These are phyloP conservation scores for Friedmanniomyces simplex DNA, from an alignment of 495 filamentous ascomycete species.

Conservation along the genomic window DNA sequence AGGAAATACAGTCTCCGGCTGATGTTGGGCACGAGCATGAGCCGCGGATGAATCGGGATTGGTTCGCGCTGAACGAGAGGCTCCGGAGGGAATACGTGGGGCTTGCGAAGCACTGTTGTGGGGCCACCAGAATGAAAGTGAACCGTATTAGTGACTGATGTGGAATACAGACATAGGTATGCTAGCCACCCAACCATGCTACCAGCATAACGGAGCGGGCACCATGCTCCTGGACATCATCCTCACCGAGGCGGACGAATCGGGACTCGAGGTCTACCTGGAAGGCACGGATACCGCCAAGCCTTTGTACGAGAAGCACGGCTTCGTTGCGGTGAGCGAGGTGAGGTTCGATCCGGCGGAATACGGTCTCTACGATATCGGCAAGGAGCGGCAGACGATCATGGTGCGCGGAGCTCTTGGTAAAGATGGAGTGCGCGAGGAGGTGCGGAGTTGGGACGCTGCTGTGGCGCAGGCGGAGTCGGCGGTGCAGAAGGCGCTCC, in stretches of 20 bases:
- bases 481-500: background rate
- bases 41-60: slow-evolving; percentile 17
- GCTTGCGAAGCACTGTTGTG: slow-evolving; percentile 14
- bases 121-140: background rate
- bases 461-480: slow-evolving; percentile 3
- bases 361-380: slow-evolving; percentile 12
- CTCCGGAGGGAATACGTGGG: slow-evolving; percentile 12
- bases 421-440: background rate
- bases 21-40: slow-evolving; percentile 16
- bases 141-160: background rate
- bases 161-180: slow-evolving; percentile 13
- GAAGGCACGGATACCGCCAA: slow-evolving; percentile 22
- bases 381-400: slow-evolving; percentile 13
- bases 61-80: slow-evolving; percentile 19
- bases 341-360: slow-evolving; percentile 12
- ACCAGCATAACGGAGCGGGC: slow-evolving; percentile 17
- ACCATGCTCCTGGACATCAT: slow-evolving; percentile 15
- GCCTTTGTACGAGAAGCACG: slow-evolving; percentile 21
- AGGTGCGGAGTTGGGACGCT: slow-evolving; percentile 3
- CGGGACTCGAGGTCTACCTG: slow-evolving; percentile 17
- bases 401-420: slow-evolving; percentile 16
- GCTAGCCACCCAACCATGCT: slow-evolving; percentile 14
- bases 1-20: slow-evolving; percentile 1
- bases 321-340: slow-evolving; percentile 16
- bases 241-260: slow-evolving; percentile 18